Base-by-base conservation (phyloP, 192 early-diverging fungal genomes). In the Backusella sp. region DNA sequence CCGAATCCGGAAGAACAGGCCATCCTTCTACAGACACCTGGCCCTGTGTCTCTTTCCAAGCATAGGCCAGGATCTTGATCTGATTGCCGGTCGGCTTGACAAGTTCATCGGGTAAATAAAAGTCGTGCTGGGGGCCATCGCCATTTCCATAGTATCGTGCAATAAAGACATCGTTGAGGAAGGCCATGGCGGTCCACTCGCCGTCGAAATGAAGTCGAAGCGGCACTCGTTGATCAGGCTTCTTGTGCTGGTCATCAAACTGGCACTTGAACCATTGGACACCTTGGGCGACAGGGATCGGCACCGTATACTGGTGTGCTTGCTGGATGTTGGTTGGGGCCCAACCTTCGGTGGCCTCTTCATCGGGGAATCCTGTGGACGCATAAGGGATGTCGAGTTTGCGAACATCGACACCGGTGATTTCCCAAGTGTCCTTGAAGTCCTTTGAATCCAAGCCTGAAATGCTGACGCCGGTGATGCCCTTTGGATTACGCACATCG, bases 291-390 rank as follows among this genome's bases (percentile, higher is more conserved):
- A 80, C 77, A 62, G 79, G 74, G 42, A 80, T 37, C 14, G 76
- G 76, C 7, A 77, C 9, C 15, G 28, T 19, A 17, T 44, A 74
- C 1, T 19, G 19, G 0, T 26, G 15, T 32, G 41, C 37, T 44
- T 23, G 7, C 26, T 30, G 7, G 1, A 66, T 26, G 1, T 30
- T 26, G 17, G 26, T 53, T 23, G 35, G 42, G 59, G 66, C 37
- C 90, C 89, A 92, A 3, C 83, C 86, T 0, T 69, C 70, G 21
- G 79, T 59, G 8, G 59, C 56, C n/a, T 75, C 37, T 70, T 94
- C 92, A 76, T 93, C 92, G 0, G 94, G 94, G 74, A 95, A 86
- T 0, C 95, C 95, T 12, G 89, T 89, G 0, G 88, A 84, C n/a
- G 80, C 87, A 83, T 86, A 94, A 1, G 88, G 79, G 62, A 90